Conservation (phyloP, 345 rosid species). For the Boechera stricta region DNA sequence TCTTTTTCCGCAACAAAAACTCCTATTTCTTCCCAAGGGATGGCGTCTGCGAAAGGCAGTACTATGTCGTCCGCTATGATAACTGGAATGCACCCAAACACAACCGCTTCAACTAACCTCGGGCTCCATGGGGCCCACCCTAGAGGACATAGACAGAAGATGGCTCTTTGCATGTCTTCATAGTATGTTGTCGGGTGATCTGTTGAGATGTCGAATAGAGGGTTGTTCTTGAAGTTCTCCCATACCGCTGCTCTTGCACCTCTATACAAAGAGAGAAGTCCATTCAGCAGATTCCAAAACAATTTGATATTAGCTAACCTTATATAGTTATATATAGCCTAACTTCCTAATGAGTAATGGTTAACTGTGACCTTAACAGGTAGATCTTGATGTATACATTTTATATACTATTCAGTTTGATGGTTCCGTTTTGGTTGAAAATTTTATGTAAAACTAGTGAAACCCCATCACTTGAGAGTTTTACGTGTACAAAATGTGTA, state of each 20-base stretch:
- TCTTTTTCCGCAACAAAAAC: slow-evolving; percentile 89
- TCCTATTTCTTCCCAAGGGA: slow-evolving; percentile 98
- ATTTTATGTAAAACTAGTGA: neutral
- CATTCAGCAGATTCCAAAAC: slow-evolving; percentile 25
- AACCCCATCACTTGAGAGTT: neutral
- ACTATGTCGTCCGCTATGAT: slow-evolving; percentile 97
- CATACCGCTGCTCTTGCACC: slow-evolving; percentile 99
- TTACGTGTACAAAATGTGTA: slow-evolving; percentile 37
- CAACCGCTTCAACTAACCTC: slow-evolving; percentile 95
- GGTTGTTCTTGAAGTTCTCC: slow-evolving; percentile 97
- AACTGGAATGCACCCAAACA: slow-evolving; percentile 96
- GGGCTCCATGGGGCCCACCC: slow-evolving; percentile 99
- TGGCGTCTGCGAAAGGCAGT: slow-evolving; percentile 94
- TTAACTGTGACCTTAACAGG: neutral
- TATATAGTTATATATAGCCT: neutral
- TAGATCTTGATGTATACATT: neutral
- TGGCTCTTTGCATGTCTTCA: slow-evolving; percentile 95
- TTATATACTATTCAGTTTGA: neutral
- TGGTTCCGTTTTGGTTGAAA: neutral
- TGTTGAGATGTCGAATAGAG: slow-evolving; percentile 90
- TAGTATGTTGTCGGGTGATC: slow-evolving; percentile 95
- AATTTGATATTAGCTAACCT: neutral
- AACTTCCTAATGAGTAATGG: neutral
- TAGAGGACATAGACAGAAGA: slow-evolving; percentile 91
- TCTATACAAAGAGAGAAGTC: slow-evolving; percentile 46